A percentile compares a stretch with the other conserved stretches of the same genome.
Evolutionary conservation across 768 basidiomycete species (phyloP).

Genomic region (Termitomyces sp.): DNA sequence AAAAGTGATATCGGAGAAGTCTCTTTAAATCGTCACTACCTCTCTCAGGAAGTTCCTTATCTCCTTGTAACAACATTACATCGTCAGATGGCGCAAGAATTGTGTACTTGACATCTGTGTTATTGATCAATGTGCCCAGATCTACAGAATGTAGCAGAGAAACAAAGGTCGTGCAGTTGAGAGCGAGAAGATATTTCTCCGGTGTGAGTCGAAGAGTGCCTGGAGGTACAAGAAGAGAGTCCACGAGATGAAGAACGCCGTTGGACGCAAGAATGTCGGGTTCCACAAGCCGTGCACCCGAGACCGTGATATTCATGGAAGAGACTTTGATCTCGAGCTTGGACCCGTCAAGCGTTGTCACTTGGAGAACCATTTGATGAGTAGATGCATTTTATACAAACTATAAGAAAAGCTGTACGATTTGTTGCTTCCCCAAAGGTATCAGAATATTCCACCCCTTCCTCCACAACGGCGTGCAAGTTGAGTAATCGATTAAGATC

Average conservation of each 20-base stretch:
- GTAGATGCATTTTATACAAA: not conserved
- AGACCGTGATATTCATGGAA: constrained; percentile 48
- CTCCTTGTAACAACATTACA: constrained; percentile 56
- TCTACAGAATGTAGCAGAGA: constrained; percentile 81
- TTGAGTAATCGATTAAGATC: constrained; percentile 76
- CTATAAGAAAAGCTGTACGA: constrained; percentile 33
- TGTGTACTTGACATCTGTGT: constrained; percentile 66
- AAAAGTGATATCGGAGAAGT: constrained; percentile 83
- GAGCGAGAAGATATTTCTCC: constrained; percentile 89
- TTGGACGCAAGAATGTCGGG: constrained; percentile 91
- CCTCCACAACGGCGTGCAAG: constrained; percentile 63
- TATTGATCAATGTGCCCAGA: constrained; percentile 65
- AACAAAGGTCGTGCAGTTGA: constrained; percentile 90
- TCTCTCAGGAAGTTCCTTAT: constrained; percentile 50
- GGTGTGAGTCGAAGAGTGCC: constrained; percentile 78
- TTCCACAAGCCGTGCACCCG: constrained; percentile 55
- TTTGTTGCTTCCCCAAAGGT: constrained; percentile 47
- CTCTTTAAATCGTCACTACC: constrained; percentile 69
- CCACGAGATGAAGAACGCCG: constrained; percentile 89
- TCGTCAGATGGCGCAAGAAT: constrained; percentile 92
- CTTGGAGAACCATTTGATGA: constrained; percentile 29
- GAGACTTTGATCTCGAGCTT: constrained; percentile 55
- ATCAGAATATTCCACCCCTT: constrained; percentile 62
- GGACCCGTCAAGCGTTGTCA: constrained; percentile 65
- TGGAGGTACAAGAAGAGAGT: constrained; percentile 72